Evolutionary conservation across 352 stramenopile species (phyloP).

Genomic region (Phytopythium sindhum): DNA sequence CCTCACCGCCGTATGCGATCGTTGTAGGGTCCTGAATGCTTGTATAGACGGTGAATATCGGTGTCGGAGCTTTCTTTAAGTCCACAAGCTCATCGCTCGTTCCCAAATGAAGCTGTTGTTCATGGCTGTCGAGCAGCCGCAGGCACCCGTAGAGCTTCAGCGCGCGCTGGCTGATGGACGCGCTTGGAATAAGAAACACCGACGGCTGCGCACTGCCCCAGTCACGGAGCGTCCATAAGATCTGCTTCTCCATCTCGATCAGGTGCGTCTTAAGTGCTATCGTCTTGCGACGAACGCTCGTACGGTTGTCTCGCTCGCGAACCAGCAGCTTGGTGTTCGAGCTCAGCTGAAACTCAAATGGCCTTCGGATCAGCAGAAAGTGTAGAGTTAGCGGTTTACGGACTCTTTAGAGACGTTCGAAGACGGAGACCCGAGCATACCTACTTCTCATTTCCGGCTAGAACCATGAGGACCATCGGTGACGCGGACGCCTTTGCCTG

Average conservation of each 20-base stretch:
- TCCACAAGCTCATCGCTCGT: not conserved
- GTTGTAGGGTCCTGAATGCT: constrained; percentile 30
- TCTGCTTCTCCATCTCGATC: constrained; percentile 40
- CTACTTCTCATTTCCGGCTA: constrained; percentile 45
- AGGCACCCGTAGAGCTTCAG: constrained; percentile 42
- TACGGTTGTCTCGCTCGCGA: constrained; percentile 24
- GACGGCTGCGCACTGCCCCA: constrained; percentile 23
- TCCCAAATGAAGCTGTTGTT: constrained; percentile 15
- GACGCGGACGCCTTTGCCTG: constrained; percentile 31
- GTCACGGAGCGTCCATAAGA: constrained; percentile 41
- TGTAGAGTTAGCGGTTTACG: not conserved
- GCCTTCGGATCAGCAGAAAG: constrained; percentile 14
- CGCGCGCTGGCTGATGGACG: constrained; percentile 29
- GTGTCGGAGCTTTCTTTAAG: not conserved
- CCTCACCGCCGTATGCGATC: constrained; percentile 19
- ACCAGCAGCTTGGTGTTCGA: constrained; percentile 46
- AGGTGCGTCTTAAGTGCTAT: constrained; percentile 26
- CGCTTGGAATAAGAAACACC: constrained; percentile 38
- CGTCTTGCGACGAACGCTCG: constrained; percentile 26
- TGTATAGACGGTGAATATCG: constrained; percentile 41
- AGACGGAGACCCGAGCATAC: constrained; percentile 9
- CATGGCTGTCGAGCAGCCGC: constrained; percentile 17
- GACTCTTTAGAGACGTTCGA: not conserved
- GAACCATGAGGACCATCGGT: constrained; percentile 45
- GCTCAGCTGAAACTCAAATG: constrained; percentile 40